A percentile compares a stretch with the other conserved stretches of the same genome.
Evolutionary conservation across 768 basidiomycete species (phyloP).

Genomic region (Hebeloma cylindrosporum): DNA sequence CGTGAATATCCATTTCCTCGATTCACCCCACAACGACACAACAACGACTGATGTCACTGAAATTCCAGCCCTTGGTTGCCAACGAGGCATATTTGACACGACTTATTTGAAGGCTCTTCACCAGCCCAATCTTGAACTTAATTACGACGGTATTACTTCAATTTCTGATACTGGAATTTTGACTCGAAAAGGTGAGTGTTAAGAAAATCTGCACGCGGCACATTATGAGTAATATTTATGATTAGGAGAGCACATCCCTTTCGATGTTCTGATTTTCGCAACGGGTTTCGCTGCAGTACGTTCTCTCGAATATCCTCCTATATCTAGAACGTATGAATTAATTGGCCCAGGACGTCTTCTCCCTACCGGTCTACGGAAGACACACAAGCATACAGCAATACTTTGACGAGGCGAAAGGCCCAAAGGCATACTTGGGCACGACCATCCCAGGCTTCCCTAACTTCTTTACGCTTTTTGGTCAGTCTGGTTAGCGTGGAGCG

Average conservation of each 20-base stretch:
- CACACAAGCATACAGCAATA: conserved; percentile 37
- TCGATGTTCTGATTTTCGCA: conserved; percentile 41
- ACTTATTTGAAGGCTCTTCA: conserved; percentile 45
- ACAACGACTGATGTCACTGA: too few species aligned
- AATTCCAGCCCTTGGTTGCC: conserved; percentile 58
- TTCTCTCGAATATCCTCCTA: neutral
- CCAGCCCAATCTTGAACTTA: conserved; percentile 45
- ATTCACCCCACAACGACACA: too few species aligned
- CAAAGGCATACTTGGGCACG: conserved; percentile 45
- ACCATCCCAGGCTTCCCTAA: conserved; percentile 46
- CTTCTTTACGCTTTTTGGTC: conserved; percentile 41
- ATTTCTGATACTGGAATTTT: conserved; percentile 43
- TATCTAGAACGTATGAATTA: neutral
- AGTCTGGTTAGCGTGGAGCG: too few species aligned
- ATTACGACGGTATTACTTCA: conserved; percentile 39
- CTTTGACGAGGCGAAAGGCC: conserved; percentile 36
- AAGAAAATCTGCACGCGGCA: neutral
- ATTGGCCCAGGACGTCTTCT: conserved; percentile 31
- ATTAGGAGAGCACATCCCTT: conserved; percentile 34
- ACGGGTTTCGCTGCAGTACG: conserved; percentile 33
- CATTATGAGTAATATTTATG: too few species aligned
- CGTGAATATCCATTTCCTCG: too few species aligned
- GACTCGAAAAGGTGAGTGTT: conserved; percentile 35
- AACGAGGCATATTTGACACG: conserved; percentile 51
- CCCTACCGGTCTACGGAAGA: conserved; percentile 32